Conservation (phyloP, 2,329 filamentous ascomycete genomes). For the Sporothrix pseudoabietina region DNA sequence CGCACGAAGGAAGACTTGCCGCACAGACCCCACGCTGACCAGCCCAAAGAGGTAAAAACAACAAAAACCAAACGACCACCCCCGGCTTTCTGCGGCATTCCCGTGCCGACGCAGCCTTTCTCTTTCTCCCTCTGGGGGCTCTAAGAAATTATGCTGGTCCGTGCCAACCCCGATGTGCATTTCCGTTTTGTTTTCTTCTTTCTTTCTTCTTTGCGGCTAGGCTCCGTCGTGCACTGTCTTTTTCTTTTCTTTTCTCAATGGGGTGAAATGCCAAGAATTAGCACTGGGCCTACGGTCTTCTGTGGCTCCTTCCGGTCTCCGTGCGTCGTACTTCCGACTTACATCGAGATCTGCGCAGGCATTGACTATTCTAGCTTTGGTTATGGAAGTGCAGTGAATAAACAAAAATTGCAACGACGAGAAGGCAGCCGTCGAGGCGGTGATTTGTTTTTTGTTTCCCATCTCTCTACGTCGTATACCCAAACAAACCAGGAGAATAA, state of each 20-base stretch:
- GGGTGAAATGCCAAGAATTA: too few species aligned
- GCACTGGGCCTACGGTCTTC: constrained; percentile 12
- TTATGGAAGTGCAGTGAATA: background rate
- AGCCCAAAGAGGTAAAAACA: background rate
- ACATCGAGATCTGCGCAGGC: constrained; percentile 2
- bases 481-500: background rate
- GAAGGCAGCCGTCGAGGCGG: background rate
- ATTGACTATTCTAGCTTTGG: background rate
- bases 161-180: background rate
- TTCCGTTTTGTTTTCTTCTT: background rate
- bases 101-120: background rate
- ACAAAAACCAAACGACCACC: background rate
- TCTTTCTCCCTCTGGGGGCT: background rate
- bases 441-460: background rate
- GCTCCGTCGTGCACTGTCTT: background rate
- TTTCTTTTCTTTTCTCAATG: background rate
- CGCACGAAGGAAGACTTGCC: background rate
- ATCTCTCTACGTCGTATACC: background rate
- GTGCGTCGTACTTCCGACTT: constrained; percentile 3
- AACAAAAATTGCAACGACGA: background rate
- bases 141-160: background rate
- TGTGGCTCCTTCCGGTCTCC: constrained; percentile 2
- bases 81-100: constrained; percentile 10
- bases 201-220: background rate
- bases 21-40: constrained; percentile 2